Evolutionary conservation across 2,329 filamentous ascomycete species (phyloP), one percentile per base, ranked within the genome.

Genomic region (Lachnellula occidentalis): DNA sequence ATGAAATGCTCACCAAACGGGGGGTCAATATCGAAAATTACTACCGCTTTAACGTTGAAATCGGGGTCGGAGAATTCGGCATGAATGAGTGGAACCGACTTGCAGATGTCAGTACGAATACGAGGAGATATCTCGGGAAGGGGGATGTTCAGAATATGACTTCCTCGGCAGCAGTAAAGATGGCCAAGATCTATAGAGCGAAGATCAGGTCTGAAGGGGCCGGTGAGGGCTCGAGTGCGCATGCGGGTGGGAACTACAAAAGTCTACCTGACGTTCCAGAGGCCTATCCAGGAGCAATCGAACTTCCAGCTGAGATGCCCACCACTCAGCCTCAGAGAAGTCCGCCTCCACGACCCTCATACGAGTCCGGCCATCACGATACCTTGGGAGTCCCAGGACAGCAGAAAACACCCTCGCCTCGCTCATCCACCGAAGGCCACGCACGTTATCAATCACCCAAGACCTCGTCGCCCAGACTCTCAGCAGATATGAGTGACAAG

Each of bases 1-100:
- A 82, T 55, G 88, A 95, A 47, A 83, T 92, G 61, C 77, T 97
- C 21, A 74, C 81, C 6, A 88, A 85, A 69, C 83, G 91, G 34
- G 83, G 87, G 24, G 89, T 97, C 56, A 92, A 88, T 64, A 81
- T 83, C 50, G 92, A 96, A 55, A 90, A 95, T 69, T 99, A 99
- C 74, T 95, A 91, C 70, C 87, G 94, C 7, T 77, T 97, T n/a
- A 99, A 99, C 61, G 94, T 97, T 41, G 92, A 97, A 68, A 86
- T 96, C 15, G 94, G 92, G 1, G 92, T 97, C 3, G 92, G 92
- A 51, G 94, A 97, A 68, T 97, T 96, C 69, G 92, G 89, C 50
- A 97, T 99, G 91, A 99, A 97, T 68, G 94, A 97, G 70, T 99
- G 94, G 94, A 83, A 90, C 65, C 83, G 92, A 3, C 75, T 97